Evolutionary conservation across 768 basidiomycete species (phyloP).

Genomic region (Strobilomyces dryophilus): DNA sequence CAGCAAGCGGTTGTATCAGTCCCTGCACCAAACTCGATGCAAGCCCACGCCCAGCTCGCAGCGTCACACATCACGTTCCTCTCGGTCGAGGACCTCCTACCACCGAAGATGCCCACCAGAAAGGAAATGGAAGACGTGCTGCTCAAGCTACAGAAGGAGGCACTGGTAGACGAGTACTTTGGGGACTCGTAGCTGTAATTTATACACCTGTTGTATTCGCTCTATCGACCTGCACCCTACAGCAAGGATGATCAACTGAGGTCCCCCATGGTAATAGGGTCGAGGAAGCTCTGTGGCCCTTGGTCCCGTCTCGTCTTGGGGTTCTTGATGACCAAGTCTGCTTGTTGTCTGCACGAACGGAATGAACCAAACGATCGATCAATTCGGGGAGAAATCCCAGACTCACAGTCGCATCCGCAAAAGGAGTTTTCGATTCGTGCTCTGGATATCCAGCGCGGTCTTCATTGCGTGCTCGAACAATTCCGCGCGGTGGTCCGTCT

Average conservation of each 20-base stretch:
- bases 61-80: constrained; percentile 73
- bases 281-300: constrained; percentile 8
- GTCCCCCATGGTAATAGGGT: constrained; percentile 13
- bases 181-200: constrained; percentile 34
- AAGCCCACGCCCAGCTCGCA: constrained; percentile 48
- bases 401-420: constrained; percentile 80
- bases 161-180: constrained; percentile 75
- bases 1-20: constrained; percentile 3
- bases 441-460: constrained; percentile 66
- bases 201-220: constrained; percentile 10
- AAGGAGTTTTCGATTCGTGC: constrained; percentile 72
- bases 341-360: constrained; percentile 58
- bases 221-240: neutral
- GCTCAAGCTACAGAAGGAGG: constrained; percentile 73
- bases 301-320: constrained; percentile 43
- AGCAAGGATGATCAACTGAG: constrained; percentile 4
- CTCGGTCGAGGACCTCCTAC: constrained; percentile 63
- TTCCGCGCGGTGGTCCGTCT: constrained; percentile 73
- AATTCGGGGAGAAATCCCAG: neutral
- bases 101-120: constrained; percentile 70
- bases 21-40: constrained; percentile 13
- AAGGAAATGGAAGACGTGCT: constrained; percentile 78
- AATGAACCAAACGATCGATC: neutral
- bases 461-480: constrained; percentile 74
- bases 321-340: constrained; percentile 68